Conservation (phyloP, 352 stramenopile species). For the Aphanomyces euteiches region DNA sequence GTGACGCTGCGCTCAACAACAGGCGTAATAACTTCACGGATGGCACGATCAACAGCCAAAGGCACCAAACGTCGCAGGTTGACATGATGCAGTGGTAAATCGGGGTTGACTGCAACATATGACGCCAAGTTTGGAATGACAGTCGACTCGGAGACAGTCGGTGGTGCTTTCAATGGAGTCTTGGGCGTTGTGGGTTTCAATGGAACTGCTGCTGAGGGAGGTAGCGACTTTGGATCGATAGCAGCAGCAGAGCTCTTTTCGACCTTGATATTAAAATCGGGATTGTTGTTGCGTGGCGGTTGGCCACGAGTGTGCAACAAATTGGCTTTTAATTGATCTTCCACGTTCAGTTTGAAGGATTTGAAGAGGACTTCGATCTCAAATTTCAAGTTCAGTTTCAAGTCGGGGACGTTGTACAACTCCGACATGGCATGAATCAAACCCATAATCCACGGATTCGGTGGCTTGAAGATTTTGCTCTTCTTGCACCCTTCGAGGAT, state of each 20-base stretch:
- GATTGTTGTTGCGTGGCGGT: conserved; percentile 94
- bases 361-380: conserved; percentile 99
- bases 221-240: conserved; percentile 33
- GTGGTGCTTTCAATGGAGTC: conserved; percentile 22
- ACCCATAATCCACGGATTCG: conserved; percentile 99
- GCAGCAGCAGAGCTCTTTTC: conserved; percentile 48
- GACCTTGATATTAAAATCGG: conserved; percentile 98
- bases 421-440: conserved; percentile 96
- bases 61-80: conserved; percentile 95
- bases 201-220: conserved; percentile 39
- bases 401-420: conserved; percentile 97
- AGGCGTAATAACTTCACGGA: conserved; percentile 98
- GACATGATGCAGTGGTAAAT: conserved; percentile 90
- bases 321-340: conserved; percentile 92
- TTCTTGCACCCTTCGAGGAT: conserved; percentile 98
- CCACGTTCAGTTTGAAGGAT: conserved; percentile 96
- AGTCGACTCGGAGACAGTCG: conserved; percentile 80
- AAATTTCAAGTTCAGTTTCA: conserved; percentile 99
- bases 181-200: conserved; percentile 52
- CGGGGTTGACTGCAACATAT: conserved; percentile 97
- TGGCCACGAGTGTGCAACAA: conserved; percentile 86
- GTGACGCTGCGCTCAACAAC: conserved; percentile 98
- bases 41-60: conserved; percentile 96
- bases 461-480: conserved; percentile 96
- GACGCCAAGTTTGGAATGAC: conserved; percentile 97